Evolutionary conservation across 2,329 filamentous ascomycete genomes (phyloP).

Genomic region (Claviceps lovelessii): DNA sequence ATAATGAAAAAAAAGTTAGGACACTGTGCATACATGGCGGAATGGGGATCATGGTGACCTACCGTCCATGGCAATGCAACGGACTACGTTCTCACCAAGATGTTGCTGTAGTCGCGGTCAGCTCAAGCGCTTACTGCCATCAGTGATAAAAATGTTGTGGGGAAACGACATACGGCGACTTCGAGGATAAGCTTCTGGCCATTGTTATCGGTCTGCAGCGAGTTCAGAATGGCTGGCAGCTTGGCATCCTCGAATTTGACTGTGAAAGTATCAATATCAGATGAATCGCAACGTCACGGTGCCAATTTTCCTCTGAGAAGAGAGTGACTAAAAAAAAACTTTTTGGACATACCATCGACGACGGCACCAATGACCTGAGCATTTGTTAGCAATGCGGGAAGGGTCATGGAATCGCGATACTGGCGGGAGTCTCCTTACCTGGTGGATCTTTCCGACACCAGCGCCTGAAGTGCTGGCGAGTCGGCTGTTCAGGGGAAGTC

Average conservation of each 20-base stretch:
- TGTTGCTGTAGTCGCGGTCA: constrained; percentile 63
- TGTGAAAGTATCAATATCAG: constrained; percentile 28
- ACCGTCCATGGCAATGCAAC: constrained; percentile 99
- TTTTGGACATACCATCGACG: constrained; percentile 68
- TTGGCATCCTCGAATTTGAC: constrained; percentile 94
- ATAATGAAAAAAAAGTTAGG: constrained; percentile 2
- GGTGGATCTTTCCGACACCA: constrained; percentile 54
- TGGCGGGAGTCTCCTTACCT: constrained; percentile 32
- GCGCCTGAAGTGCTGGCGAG: constrained; percentile 44
- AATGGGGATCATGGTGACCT: constrained; percentile 24
- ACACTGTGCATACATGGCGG: neutral
- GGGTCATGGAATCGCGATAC: neutral
- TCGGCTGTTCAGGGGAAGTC: constrained; percentile 41
- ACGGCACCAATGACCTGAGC: constrained; percentile 95
- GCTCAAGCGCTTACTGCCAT: constrained; percentile 6
- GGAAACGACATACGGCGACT: constrained; percentile 59
- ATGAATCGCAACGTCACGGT: neutral
- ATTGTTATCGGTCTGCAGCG: constrained; percentile 79
- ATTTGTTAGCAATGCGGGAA: constrained; percentile 19
- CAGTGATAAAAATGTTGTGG: neutral
- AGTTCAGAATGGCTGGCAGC: constrained; percentile 95
- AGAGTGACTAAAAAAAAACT: neutral
- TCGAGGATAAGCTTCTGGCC: constrained; percentile 91
- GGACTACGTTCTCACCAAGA: constrained; percentile 96
- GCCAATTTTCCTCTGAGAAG: neutral